Conservation (phyloP, 176 grass and related monocot genomes). For the Avena sativa region DNA sequence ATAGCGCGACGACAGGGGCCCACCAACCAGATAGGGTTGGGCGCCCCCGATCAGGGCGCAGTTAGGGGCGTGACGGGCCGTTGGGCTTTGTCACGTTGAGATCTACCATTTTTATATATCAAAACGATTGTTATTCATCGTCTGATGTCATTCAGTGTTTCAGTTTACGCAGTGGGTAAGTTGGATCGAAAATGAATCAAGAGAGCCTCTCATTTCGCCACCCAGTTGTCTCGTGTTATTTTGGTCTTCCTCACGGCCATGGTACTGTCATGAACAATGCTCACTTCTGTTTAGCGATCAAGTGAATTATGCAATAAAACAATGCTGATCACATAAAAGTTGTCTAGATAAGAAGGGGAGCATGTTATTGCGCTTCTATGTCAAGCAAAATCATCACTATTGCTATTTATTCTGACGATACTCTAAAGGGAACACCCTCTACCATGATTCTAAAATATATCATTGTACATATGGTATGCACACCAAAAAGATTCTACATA, state of each 20-base stretch:
- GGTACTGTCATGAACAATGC: background rate
- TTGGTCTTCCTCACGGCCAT: background rate
- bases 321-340: background rate
- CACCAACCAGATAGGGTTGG: too few relatives aligned
- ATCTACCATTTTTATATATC: conserved; percentile 2
- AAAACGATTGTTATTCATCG: background rate
- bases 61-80: too few relatives aligned
- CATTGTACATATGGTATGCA: background rate
- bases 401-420: background rate
- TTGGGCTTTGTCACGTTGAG: too few relatives aligned
- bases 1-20: too few relatives aligned
- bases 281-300: background rate
- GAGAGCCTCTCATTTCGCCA: background rate
- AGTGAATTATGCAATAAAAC: background rate
- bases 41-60: too few relatives aligned
- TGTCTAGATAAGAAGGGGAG: background rate
- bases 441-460: background rate
- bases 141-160: background rate
- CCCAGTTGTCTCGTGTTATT: background rate
- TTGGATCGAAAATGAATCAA: background rate
- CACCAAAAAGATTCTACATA: background rate
- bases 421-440: background rate
- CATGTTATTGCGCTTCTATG: background rate
- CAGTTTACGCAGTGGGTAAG: background rate
- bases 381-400: background rate